Conservation (phyloP, 805 yeast genomes). For the Wickerhamiella australiensis region DNA sequence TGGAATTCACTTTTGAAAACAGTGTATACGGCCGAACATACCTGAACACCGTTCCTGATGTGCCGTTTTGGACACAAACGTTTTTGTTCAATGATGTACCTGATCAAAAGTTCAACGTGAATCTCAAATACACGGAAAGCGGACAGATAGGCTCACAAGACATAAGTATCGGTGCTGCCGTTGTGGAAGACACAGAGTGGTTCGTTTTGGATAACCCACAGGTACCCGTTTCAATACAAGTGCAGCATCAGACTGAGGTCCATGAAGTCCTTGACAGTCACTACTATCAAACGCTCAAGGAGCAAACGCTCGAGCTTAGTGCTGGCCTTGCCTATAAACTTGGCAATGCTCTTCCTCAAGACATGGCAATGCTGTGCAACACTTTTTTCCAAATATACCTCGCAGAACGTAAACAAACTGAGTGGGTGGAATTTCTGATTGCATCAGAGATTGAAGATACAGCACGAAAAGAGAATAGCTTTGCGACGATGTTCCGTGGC, state of each 20-base stretch:
- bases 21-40: conserved; percentile 72
- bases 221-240: conserved; percentile 20
- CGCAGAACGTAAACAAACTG: conserved; percentile 50
- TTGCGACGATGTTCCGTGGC: conserved; percentile 61
- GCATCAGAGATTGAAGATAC: conserved; percentile 43
- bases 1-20: conserved; percentile 63
- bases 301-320: conserved; percentile 37
- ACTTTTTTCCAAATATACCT: conserved; percentile 64
- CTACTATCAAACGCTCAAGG: conserved; percentile 51
- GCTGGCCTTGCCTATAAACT: conserved; percentile 38
- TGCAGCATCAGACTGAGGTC: conserved; percentile 22
- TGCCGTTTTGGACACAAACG: conserved; percentile 78
- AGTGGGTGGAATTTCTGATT: conserved; percentile 61
- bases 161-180: conserved; percentile 5
- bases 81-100: conserved; percentile 44
- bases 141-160: conserved; percentile 29
- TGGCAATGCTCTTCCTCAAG: conserved; percentile 14
- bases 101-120: conserved; percentile 31
- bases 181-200: conserved; percentile 10
- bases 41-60: conserved; percentile 35
- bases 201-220: conserved; percentile 9
- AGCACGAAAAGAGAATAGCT: conserved; percentile 5
- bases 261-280: conserved; percentile 37
- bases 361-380: conserved; percentile 17
- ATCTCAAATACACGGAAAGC: conserved; percentile 22